phyloP scores from a whole-genome alignment of 2,329 filamentous ascomycete species.

The Colletotrichum tanaceti region DNA sequence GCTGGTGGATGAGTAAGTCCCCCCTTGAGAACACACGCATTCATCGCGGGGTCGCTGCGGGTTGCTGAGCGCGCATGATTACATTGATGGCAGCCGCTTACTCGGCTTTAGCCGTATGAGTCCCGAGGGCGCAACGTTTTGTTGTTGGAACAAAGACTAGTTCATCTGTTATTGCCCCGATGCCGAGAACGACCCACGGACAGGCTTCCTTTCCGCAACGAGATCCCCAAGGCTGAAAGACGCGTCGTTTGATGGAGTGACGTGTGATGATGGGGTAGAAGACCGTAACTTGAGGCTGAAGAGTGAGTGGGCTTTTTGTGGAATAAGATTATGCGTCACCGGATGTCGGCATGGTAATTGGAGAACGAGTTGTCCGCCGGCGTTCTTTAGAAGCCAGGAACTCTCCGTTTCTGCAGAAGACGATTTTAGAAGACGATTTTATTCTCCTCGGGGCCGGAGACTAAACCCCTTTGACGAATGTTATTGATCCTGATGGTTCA shows the following conservation, averaged over 20 bases:
- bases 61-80: slow-evolving; percentile 14
- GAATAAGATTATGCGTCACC: not conserved
- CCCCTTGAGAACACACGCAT: not conserved
- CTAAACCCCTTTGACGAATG: too few relatives aligned
- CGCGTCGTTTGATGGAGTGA: not conserved
- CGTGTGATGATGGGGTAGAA: not conserved
- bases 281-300: not conserved
- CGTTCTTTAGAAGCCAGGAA: not conserved
- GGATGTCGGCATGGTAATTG: not conserved
- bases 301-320: too few relatives aligned
- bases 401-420: too few relatives aligned
- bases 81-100: not conserved
- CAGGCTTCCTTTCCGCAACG: not conserved
- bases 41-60: not conserved
- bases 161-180: not conserved
- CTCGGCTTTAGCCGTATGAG: not conserved
- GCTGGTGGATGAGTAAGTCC: slow-evolving; percentile 27
- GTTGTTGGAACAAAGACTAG: not conserved
- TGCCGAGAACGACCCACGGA: not conserved
- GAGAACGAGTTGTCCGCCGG: not conserved
- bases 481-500: not conserved
- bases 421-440: too few relatives aligned
- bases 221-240: slow-evolving; percentile 29
- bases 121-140: not conserved
- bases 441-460: too few relatives aligned